Conservation (phyloP, 352 stramenopile genomes). For the Thalassiosira mediterranea region DNA sequence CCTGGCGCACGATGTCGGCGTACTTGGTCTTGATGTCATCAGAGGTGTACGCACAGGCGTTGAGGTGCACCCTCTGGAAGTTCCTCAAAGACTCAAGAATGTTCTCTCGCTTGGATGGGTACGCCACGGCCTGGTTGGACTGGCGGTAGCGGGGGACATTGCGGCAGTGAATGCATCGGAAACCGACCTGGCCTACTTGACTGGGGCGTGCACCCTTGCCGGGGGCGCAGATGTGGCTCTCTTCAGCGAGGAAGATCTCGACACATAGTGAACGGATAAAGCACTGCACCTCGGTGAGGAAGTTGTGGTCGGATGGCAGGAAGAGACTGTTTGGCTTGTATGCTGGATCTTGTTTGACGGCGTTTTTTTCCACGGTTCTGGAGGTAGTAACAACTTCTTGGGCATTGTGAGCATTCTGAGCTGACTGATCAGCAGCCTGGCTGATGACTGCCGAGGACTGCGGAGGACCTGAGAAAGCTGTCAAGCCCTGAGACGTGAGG, state of each 20-base stretch:
- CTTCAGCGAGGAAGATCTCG: slow-evolving; percentile 11
- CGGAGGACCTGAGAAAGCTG: too few relatives aligned
- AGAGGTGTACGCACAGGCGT: neutral
- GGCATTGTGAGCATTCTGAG: too few relatives aligned
- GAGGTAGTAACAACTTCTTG: too few relatives aligned
- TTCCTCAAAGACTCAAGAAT: slow-evolving; percentile 13
- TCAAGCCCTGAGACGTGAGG: too few relatives aligned
- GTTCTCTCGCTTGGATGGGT: slow-evolving; percentile 1
- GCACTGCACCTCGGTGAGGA: slow-evolving; percentile 11
- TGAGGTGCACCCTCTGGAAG: slow-evolving; percentile 8
- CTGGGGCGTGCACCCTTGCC: slow-evolving; percentile 3
- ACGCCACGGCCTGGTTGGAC: neutral
- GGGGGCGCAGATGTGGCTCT: neutral
- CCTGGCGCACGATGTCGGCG: neutral
- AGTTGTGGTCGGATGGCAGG: slow-evolving; percentile 4
- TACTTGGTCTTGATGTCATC: neutral
- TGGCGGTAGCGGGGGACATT: neutral
- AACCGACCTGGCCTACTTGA: slow-evolving; percentile 41
- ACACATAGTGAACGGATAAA: slow-evolving; percentile 11
- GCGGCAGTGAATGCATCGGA: slow-evolving; percentile 61
- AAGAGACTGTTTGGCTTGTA: too few relatives aligned
- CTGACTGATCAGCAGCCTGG: too few relatives aligned
- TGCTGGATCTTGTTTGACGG: too few relatives aligned
- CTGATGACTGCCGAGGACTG: too few relatives aligned
- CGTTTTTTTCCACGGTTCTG: too few relatives aligned